Conservation (phyloP, 2,329 filamentous ascomycete genomes). For the Trichothecium roseum region DNA sequence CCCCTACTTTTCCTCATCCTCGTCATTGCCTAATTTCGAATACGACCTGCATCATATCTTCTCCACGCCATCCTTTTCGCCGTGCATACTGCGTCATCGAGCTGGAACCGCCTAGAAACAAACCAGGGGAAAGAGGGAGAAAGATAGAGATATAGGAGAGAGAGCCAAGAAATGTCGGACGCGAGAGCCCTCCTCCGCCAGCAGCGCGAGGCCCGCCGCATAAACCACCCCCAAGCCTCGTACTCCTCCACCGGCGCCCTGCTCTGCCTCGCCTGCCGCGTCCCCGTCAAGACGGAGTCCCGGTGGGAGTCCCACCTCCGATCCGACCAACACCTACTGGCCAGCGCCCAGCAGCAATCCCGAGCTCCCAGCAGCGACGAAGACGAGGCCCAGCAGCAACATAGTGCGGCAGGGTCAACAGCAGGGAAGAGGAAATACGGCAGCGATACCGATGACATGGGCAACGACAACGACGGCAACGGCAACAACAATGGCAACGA, state of each 20-base stretch:
- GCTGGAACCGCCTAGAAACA: no score
- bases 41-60: no score
- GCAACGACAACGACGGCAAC: constrained; percentile 6
- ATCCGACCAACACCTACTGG: constrained; percentile 30
- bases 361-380: constrained; percentile 1
- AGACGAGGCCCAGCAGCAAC: constrained; percentile 6
- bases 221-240: constrained; percentile 57
- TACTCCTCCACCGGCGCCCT: constrained; percentile 61
- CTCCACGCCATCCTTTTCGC: neutral
- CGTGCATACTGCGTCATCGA: no score
- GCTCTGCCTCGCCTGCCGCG: constrained; percentile 55
- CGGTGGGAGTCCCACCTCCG: constrained; percentile 56
- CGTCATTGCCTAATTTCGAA: no score
- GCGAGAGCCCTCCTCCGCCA: constrained; percentile 70
- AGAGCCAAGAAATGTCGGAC: constrained; percentile 70
- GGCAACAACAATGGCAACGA: constrained; percentile 25
- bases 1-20: no score
- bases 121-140: neutral
- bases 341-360: constrained; percentile 15
- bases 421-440: constrained; percentile 4
- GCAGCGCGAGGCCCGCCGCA: constrained; percentile 63
- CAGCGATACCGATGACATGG: constrained; percentile 7
- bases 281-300: constrained; percentile 53
- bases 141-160: no score
- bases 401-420: constrained; percentile 2